Base-by-base conservation (phyloP, 106 monocot species). In the Alisma plantagoaquatica region DNA sequence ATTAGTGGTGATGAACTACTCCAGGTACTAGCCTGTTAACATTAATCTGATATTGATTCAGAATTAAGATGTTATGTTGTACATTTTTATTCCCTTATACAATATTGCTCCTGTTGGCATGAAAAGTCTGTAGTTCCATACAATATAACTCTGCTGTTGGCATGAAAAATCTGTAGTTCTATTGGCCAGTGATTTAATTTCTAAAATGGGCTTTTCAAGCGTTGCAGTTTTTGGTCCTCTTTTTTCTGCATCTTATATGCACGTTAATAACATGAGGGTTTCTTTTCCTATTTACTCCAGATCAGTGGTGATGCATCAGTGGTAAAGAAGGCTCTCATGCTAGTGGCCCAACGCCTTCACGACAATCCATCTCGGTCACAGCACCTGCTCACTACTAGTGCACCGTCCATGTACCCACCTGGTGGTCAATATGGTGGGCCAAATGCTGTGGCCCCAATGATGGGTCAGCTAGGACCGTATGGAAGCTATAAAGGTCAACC, bases 321-420 rank as follows among this genome's bases (percentile, higher is more conserved):
- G 62, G 96, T 85, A 8, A 96, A 71, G 67, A 96, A 81, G 59
- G 96, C 96, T 53, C 67, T 96, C 59, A 51, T 70, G 55, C 72
- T 73, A 78, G 70, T 89, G 32, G 80, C 96, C 8, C 68, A 75
- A 47, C 81, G 84, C 12, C 73, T 96, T 15, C 89, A 85, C 68
- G 84, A 89, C 24, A 89, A 89, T 70, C 96, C 96, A 0, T 96
- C 96, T 54, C 84, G 84, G 12, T 84, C 96, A 20, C 84, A 89
- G 57, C 77, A 84, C 43, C 31, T 84, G 2, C 81, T 96, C 35
- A 56, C 78, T 23, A 75, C 78, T 46, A 71, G 30, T 41, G 49
- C 27, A 7, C 49, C 89, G 33, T 16, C 53, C 43, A 29, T 59
- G 33, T 74, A 64, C 45, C 65, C 81, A 4, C 22, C 65, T n/a